These are phyloP conservation scores for Pseudonitzschia pungens DNA, from an alignment of 108 stramenopile species.

Conservation along the genomic window DNA sequence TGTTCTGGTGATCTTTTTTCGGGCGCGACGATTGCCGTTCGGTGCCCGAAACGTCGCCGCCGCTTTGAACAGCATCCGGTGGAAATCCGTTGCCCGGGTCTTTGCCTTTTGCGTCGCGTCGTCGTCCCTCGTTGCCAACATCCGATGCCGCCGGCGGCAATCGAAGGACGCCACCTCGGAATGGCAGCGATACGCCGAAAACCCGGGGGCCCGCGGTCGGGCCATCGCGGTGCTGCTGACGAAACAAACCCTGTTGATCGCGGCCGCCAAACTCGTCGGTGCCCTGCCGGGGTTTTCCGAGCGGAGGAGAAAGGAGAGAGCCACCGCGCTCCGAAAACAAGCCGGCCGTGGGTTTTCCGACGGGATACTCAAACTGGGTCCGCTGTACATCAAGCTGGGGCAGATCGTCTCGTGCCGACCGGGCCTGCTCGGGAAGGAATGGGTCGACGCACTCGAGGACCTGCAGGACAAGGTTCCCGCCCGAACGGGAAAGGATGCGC, in stretches of 20 bases:
- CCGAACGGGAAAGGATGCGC: constrained; percentile 73
- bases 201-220: constrained; percentile 67
- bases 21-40: background rate
- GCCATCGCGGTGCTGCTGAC: constrained; percentile 47
- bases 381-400: constrained; percentile 74
- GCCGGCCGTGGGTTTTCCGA: constrained; percentile 64
- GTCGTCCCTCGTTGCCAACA: background rate
- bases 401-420: constrained; percentile 90
- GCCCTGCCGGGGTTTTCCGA: background rate
- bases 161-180: constrained; percentile 71
- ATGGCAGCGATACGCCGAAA: constrained; percentile 78
- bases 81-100: background rate
- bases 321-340: background rate
- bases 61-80: too few species aligned
- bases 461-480: constrained; percentile 93
- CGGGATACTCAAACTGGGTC: constrained; percentile 63
- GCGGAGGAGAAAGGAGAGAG: constrained; percentile 4
- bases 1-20: background rate
- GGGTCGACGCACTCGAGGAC: constrained; percentile 83
- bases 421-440: constrained; percentile 83
- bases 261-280: background rate
- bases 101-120: background rate
- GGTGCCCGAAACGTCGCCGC: background rate
- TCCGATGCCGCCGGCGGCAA: constrained; percentile 43
- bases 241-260: constrained; percentile 16